Base-by-base conservation (phyloP, 2,329 filamentous ascomycete species). In the Grosmannia clavigera region DNA sequence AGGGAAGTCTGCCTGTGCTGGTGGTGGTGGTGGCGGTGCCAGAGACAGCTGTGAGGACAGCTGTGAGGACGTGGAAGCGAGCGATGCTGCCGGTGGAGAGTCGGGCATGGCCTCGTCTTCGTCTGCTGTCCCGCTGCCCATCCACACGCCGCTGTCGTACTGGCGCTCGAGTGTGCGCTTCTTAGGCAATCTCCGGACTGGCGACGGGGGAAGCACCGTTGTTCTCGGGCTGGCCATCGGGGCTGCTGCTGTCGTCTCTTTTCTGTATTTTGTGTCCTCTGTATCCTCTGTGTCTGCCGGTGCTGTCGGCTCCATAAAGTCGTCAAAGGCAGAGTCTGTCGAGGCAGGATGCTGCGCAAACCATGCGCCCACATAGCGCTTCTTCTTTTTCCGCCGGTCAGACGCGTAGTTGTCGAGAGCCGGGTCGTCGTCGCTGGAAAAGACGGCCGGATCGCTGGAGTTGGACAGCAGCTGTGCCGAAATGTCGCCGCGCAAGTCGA, bases 401-500 rank as follows among this genome's bases (percentile, higher is more conserved):
- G 61, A 52, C 29, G 76, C 73, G 67, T 88, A 88, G 66, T 86
- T 85, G 62, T 87, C 84, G 55, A 85, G 70, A 1, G 81, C 80
- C 3, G 83, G 83, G 61, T 88, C 85, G 66, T 88, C 85, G 61
- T 90, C 86, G 68, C 83, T 86, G 4, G 85, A 88, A 70, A 90
- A 90, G 31, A 88, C 70, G 56, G 83, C 79, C 3, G 85, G 85
- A 66, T 90, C 86, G 67, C 86, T 88, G 25, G 85, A 88, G 68
- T 84, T 83, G 68, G 77, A 76, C 64, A 80, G 73, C 46, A 74
- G 67, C 54, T 54, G 55, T 25, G 60, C 50, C 35, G 52, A 19
- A 35, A 29, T 22, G 59, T 43, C 33, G 53, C 53, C 54, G 54
- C 19, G 35, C 19, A 55, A 53, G 29, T 56, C 61, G 2, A 62